These are phyloP conservation scores for Phytomonas sp. DNA, from an alignment of 208 protist genomes.

Conservation along the genomic window DNA sequence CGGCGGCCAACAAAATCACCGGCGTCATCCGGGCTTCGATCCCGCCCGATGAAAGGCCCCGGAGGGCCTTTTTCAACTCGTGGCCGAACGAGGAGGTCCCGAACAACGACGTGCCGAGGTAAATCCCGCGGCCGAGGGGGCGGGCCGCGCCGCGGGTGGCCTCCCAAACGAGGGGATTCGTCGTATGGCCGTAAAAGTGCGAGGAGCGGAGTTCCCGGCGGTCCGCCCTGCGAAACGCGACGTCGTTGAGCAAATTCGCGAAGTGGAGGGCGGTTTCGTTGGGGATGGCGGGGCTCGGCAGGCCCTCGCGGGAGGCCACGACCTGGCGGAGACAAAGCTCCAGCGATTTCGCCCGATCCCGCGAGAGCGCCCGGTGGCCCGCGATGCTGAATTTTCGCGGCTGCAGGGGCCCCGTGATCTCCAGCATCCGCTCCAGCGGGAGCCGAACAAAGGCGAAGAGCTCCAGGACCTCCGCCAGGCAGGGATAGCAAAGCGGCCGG, in stretches of 20 bases:
- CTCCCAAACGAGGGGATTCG: conserved; percentile 17
- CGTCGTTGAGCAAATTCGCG: conserved; percentile 22
- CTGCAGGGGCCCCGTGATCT: conserved; percentile 65
- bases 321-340: conserved; percentile 33
- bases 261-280: conserved; percentile 13
- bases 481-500: conserved; percentile 59
- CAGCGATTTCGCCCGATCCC: conserved; percentile 4
- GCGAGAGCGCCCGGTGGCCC: conserved; percentile 9
- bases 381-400: conserved; percentile 68
- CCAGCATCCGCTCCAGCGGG: conserved; percentile 65
- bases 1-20: conserved; percentile 59
- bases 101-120: conserved; percentile 49
- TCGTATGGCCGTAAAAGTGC: conserved; percentile 27
- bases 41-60: neutral
- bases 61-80: conserved; percentile 21
- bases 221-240: neutral
- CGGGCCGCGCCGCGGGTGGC: neutral
- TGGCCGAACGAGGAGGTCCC: conserved; percentile 46
- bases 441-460: conserved; percentile 64
- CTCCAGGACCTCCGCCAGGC: conserved; percentile 56
- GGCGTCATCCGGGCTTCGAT: conserved; percentile 3
- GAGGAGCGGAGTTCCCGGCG: neutral
- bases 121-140: conserved; percentile 16
- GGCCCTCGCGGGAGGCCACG: conserved; percentile 15
- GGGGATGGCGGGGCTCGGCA: neutral